Percentiles rank a stretch among this genome's conserved stretches.
phyloP scores from a whole-genome alignment of 108 stramenopile species.

The Mayamaea pseudoterrestris region DNA sequence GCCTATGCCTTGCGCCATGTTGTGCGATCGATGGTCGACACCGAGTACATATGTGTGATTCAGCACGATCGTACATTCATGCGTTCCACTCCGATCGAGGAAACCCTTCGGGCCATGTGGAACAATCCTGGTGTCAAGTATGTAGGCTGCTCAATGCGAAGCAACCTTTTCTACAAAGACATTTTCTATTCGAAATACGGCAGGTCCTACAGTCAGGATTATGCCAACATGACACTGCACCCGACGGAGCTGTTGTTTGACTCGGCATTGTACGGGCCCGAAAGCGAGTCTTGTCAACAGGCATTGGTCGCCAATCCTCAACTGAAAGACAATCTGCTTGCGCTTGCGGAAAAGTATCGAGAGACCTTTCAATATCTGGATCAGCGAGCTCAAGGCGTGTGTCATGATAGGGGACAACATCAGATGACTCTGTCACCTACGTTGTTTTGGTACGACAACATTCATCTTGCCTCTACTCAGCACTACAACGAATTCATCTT shows the following conservation, averaged over 20 bases:
- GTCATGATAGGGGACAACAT: slow-evolving; percentile 26
- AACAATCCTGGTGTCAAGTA: slow-evolving; percentile 39
- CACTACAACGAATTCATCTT: slow-evolving; percentile 82
- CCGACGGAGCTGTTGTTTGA: slow-evolving; percentile 46
- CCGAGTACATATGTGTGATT: slow-evolving; percentile 78
- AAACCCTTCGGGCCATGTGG: slow-evolving; percentile 51
- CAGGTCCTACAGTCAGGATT: slow-evolving; percentile 31
- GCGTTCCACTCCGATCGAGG: slow-evolving; percentile 47
- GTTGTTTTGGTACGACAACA: slow-evolving; percentile 84
- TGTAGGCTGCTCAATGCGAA: slow-evolving; percentile 68
- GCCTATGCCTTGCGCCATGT: slow-evolving; percentile 79
- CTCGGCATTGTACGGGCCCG: slow-evolving; percentile 36
- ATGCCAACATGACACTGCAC: slow-evolving; percentile 32
- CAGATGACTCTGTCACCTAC: slow-evolving; percentile 70
- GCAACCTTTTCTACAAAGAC: slow-evolving; percentile 62
- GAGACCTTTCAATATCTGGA: slow-evolving; percentile 25
- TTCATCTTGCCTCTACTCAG: slow-evolving; percentile 56
- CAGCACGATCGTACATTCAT: slow-evolving; percentile 87
- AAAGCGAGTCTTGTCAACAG: slow-evolving; percentile 26
- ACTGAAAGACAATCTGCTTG: slow-evolving; percentile 23
- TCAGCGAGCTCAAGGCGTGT: slow-evolving; percentile 9
- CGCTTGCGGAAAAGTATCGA: slow-evolving; percentile 32
- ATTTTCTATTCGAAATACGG: slow-evolving; percentile 65
- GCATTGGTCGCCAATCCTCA: slow-evolving; percentile 25
- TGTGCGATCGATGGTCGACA: slow-evolving; percentile 34